Base-by-base conservation (phyloP, 129 eudicot species). In the Artemisia annua region DNA sequence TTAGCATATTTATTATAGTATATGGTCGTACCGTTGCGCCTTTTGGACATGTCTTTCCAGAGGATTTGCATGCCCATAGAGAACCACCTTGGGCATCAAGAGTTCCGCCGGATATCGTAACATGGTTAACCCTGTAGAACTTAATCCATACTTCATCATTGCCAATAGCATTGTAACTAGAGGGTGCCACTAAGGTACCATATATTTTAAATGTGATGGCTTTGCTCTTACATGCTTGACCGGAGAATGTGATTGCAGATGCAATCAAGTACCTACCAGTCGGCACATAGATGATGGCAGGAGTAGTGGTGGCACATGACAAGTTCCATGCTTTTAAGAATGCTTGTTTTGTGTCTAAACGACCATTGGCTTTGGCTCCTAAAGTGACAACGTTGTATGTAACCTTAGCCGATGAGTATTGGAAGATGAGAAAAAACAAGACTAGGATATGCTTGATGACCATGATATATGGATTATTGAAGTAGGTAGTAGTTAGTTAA, bases 21-120 rank as follows among this genome's bases (percentile, higher is more conserved):
- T 28, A 60, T 20, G 48, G 12, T 67, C 39, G 4, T 78, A 88
- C 95, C 85, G 90, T 88, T 18, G 81, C 84, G 11, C 95, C 95
- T 18, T 61, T 59, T 10, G 95, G 95, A 49, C 95, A 88, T 8
- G 52, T 56, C 56, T 76, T 80, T 75, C 86, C 86, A 24, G 88
- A 80, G 19, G 72, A 56, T 73, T 88, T 88, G 70, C 95, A 85
- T 56, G 74, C 77, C 90, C 71, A 66, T 20, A 66, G 15, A 18
- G 71, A 11, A 13, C 51, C 35, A 19, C 71, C 71, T 48, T 48
- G 44, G 13, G 58, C 71, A 14, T 66, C 71, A 48, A 66, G 39
- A 2, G 71, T 66, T 48, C 71, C 71, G 2, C 71, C 71, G 0
- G 20, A 48, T 20, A 66, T 48, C 18, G 71, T 66, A 39, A 39